Conservation (phyloP, 75 land plant genomes). For the Pseudotsuga menziesii region DNA sequence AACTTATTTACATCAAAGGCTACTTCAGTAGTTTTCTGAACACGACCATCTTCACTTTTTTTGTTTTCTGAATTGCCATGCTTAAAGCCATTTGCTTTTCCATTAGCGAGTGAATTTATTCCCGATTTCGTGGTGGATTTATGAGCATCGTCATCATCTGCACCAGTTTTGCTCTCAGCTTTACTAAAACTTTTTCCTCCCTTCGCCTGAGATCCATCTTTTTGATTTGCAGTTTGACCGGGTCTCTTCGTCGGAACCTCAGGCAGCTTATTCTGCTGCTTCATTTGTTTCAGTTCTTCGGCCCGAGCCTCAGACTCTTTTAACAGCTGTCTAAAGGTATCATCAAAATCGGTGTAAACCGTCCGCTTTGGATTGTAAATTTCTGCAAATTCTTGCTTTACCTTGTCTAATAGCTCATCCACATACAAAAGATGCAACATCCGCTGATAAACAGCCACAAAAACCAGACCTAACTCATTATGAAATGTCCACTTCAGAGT, state of each 20-base stretch:
- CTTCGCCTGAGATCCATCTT: slow-evolving; percentile 22
- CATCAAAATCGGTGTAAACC: slow-evolving; percentile 83
- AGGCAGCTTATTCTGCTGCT: slow-evolving; percentile 34
- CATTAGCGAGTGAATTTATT: slow-evolving; percentile 23
- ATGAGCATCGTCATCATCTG: slow-evolving; percentile 48
- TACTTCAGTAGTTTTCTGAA: slow-evolving; percentile 25
- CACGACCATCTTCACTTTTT: slow-evolving; percentile 35
- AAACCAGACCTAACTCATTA: slow-evolving; percentile 93
- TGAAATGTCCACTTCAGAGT: slow-evolving; percentile 98
- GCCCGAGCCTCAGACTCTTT: slow-evolving; percentile 87
- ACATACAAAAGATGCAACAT: slow-evolving; percentile 90
- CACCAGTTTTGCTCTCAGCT: slow-evolving; percentile 22
- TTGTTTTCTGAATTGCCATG: slow-evolving; percentile 18
- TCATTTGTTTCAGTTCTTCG: slow-evolving; percentile 61
- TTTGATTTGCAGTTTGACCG: slow-evolving; percentile 18
- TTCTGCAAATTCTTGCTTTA: slow-evolving; percentile 69
- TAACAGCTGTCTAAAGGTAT: slow-evolving; percentile 80
- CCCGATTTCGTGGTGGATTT: slow-evolving; percentile 18
- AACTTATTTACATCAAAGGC: slow-evolving; percentile 97
- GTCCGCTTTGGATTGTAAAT: slow-evolving; percentile 69
- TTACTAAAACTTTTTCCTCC: slow-evolving; percentile 28
- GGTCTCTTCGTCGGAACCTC: slow-evolving; percentile 27
- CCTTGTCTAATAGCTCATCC: slow-evolving; percentile 82
- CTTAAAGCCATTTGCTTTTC: slow-evolving; percentile 11
- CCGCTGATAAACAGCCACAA: slow-evolving; percentile 92